Evolutionary conservation across 495 filamentous ascomycete species (phyloP), one percentile per base, ranked within the genome.

Genomic region (Penicillium silybi): DNA sequence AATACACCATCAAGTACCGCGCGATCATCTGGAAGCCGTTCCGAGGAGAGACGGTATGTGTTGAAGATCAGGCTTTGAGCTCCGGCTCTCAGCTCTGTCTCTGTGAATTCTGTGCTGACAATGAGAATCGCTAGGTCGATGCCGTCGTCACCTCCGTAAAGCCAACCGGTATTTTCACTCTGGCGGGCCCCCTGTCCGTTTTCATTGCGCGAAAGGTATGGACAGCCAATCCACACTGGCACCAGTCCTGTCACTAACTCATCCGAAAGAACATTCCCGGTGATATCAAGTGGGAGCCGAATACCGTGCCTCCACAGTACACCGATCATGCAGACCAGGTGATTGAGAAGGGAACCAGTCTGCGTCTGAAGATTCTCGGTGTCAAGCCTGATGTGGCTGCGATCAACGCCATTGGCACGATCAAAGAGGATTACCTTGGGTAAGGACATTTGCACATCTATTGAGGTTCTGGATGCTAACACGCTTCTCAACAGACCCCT

Each of bases 21-120:
- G 93, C 93, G 32, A 90, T 99, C 38, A 92, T 99, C 41, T 99
- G 92, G 91, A 80, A 90, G 61, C 93, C 93, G 9, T 99, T 97
- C 78, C 89, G 90, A 63, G 90, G 91, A 52, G 93, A 99, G 77
- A 92, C 91, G 53, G 93, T 96, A 80, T 65, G 87, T 75, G 41
- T 34, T 44, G 26, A 26, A n/a, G 10, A n/a, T 6, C 44, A 38
- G 10, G 11, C 25, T 46, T 4, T 10, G 34, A 39, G 23, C 19
- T 50, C 18, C 2, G 15, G 6, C 20, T 16, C 7, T 26, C n/a
- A 47, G 41, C 19, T 32, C 29, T 32, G 10, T 8, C 29, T 32
- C 11, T 32, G 10, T 13, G 29, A 32, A 32, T 7, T 40, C 20
- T 19, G 13, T 41, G 46, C 62, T 65, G 37, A 65, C 48, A 15